Evolutionary conservation across 441 rosid genomes (phyloP), one percentile per base, ranked within the genome.

Genomic region (Pelargonium citronellum): DNA sequence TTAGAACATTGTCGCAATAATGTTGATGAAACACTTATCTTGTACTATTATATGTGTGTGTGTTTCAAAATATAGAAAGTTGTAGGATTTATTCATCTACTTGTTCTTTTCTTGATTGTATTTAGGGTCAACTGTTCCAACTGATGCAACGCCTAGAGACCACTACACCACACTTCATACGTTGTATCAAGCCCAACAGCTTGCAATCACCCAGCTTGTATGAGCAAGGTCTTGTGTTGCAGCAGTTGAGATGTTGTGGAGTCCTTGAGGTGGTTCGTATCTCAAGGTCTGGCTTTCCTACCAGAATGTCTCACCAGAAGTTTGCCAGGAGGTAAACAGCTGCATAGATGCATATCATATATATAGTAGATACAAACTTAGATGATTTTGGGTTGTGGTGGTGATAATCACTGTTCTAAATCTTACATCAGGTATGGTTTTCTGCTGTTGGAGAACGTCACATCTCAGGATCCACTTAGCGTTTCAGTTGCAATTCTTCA

Each of bases 241-340:
- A 92, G 83, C 99, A 91, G 82, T 78, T 95, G 81, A 84, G 97
- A 81, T 95, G 99, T 75, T 95, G 99, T 69, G 99, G 99, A 64
- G 98, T 95, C 78, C 84, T 95, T 7, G 99, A 95, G 83, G 98
- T 95, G n/a, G 99, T 95, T 80, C 95, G 99, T 46, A 91, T 95
- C 69, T 95, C 99, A 16, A 86, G 99, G 73, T 92, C 93, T 71
- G 99, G 99, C 67, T 95, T 88, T 81, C 99, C 99, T 73, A 95
- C 99, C 17, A 89, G 98, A 85, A 82, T 95, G 93, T 82, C 95
- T 67, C 99, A 92, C 77, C 93, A 92, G 81, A 95, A 95, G 86
- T 92, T 95, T 82, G 87, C 98, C 20, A 81, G 91, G 83, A 95
- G 99, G 98, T 92, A 75, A 75, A 71, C 15, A 34, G 4, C 41